Percentiles rank a stretch among this genome's conserved stretches.
Evolutionary conservation across 352 stramenopile genomes (phyloP).

Genomic region (Pythium coloratum): DNA sequence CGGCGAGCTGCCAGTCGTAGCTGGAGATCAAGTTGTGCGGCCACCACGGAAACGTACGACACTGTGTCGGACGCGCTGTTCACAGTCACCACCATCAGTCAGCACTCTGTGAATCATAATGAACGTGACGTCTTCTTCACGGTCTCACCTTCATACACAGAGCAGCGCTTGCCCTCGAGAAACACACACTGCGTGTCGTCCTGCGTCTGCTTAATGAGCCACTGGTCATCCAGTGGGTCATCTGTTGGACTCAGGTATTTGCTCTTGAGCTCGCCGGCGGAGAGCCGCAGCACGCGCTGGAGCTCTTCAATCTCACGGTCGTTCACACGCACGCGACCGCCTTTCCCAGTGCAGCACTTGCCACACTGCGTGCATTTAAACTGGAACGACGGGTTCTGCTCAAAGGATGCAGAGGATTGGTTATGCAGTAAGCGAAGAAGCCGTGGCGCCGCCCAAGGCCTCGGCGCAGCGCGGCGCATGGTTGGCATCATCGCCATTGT

Average conservation of each 20-base stretch:
- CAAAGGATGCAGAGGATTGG: conserved; percentile 26
- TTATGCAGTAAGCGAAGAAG: conserved; percentile 31
- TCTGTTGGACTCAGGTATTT: conserved; percentile 33
- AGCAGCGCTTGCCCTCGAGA: conserved; percentile 62
- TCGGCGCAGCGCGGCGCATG: neutral
- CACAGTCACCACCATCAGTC: neutral
- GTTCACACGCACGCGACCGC: conserved; percentile 71
- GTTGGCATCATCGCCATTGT: neutral
- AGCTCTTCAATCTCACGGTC: conserved; percentile 53
- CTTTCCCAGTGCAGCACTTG: conserved; percentile 76
- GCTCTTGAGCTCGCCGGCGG: conserved; percentile 35
- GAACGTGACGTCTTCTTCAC: neutral
- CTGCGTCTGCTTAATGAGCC: conserved; percentile 45
- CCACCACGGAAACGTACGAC: conserved; percentile 83
- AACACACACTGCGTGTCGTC: conserved; percentile 71
- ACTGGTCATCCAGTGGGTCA: conserved; percentile 21
- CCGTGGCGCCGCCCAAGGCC: neutral
- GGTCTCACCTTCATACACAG: conserved; percentile 43
- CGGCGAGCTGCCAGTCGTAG: conserved; percentile 76
- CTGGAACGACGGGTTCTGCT: conserved; percentile 30
- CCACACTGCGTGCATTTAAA: conserved; percentile 78
- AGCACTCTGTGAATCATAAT: neutral
- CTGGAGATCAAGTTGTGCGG: conserved; percentile 73
- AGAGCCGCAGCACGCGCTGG: conserved; percentile 31
- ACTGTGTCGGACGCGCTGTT: conserved; percentile 70